phyloP scores from a whole-genome alignment of 2,329 filamentous ascomycete genomes.

The Botrytis medusae region DNA sequence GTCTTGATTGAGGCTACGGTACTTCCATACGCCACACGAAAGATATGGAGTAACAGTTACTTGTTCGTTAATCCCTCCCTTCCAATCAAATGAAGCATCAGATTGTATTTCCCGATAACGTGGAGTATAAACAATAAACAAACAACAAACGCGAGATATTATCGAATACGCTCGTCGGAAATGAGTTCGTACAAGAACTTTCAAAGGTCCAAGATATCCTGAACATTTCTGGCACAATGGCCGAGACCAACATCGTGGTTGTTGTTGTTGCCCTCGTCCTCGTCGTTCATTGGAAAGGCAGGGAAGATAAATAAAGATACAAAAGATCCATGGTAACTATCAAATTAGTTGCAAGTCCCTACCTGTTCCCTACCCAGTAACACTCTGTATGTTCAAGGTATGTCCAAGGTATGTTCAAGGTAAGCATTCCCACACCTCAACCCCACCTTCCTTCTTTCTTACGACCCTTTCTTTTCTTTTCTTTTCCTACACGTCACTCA shows the following conservation, averaged over 20 bases:
- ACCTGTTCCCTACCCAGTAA: neutral
- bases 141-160: neutral
- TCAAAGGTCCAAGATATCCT: neutral
- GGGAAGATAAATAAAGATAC: neutral
- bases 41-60: neutral
- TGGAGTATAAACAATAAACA: conserved; percentile 1
- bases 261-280: neutral
- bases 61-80: neutral
- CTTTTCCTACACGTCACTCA: neutral
- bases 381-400: neutral
- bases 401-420: neutral
- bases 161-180: neutral
- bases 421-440: neutral
- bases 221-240: neutral
- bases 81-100: neutral
- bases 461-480: neutral
- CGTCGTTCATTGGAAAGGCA: neutral
- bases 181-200: neutral
- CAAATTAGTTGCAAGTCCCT: neutral
- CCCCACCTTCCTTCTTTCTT: neutral
- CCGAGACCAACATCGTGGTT: neutral
- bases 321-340: neutral
- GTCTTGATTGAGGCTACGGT: neutral
- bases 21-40: neutral
- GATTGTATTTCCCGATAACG: neutral